Percentiles rank a stretch among this genome's conserved stretches.
phyloP scores from a whole-genome alignment of 164 flowering plant genomes.

The Protea cynaroides region DNA sequence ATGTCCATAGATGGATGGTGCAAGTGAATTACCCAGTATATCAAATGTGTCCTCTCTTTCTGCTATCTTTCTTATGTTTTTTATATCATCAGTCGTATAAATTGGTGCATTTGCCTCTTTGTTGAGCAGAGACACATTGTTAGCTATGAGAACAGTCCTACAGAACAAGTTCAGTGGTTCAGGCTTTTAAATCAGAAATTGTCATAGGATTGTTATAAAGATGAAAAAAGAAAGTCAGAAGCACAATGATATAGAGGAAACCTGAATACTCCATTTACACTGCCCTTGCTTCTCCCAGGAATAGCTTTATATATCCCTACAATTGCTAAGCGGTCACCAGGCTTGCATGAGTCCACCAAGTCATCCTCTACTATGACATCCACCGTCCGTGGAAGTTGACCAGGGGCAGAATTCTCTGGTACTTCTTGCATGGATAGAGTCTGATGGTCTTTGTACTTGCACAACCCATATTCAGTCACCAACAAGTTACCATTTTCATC shows the following conservation, averaged over 20 bases:
- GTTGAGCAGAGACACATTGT: conserved; percentile 86
- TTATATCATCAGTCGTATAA: conserved; percentile 64
- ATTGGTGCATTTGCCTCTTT: conserved; percentile 90
- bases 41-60: conserved; percentile 76
- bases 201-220: background rate
- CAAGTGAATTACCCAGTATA: conserved; percentile 88
- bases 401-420: conserved; percentile 97
- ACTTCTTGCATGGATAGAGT: conserved; percentile 96
- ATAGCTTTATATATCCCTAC: conserved; percentile 94
- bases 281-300: conserved; percentile 89
- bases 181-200: background rate
- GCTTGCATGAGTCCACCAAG: conserved; percentile 94
- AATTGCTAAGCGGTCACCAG: conserved; percentile 93
- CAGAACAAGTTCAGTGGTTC: conserved; percentile 12
- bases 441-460: conserved; percentile 96
- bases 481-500: conserved; percentile 87
- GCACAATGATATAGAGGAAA: conserved; percentile 10
- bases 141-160: conserved; percentile 92
- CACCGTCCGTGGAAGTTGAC: conserved; percentile 93
- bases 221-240: background rate
- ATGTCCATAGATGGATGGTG: conserved; percentile 98
- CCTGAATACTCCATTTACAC: conserved; percentile 98
- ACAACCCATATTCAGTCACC: conserved; percentile 94
- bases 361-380: conserved; percentile 96
- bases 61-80: conserved; percentile 68